Base-by-base conservation (phyloP, 495 filamentous ascomycete species). In the Aspergillus leporis region DNA sequence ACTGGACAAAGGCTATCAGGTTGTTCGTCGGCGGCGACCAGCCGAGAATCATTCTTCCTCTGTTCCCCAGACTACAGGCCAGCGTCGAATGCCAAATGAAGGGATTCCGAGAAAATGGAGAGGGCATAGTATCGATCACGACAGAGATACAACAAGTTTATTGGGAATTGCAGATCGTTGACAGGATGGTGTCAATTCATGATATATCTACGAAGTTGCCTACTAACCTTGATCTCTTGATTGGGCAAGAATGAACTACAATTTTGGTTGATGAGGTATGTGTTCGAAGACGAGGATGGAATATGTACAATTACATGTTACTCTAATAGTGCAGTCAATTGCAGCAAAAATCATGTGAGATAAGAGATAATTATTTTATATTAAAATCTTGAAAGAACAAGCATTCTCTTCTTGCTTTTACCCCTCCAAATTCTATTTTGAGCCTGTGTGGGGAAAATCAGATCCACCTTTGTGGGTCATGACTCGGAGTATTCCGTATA, bases 1-100 rank as follows among this genome's bases (percentile, higher is more conserved):
- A 67, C 74, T 97, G 19, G 93, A 97, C 68, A 74, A 86, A 49
- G 85, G 88, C 0, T 96, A 95, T 74, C 90, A 95, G 71, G 74
- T 86, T 56, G 89, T 93, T 0, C 72, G 92, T 56, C 76, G 90
- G 28, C 66, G 81, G 36, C 75, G 82, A 58, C 78, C 83, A 21
- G 70, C 70, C 43, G 77, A 78, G 56, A 53, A 21, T 9, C 9
- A 21, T 3, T 49, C 32, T 22, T 13, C 25, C 25, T 28, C 54
- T 14, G 51, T 58, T 18, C 31, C 14, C 8, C 55, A 28, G 7
- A 4, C 23, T 31, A 47, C 19, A 4, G 21, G 43, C 19, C 43
- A 23, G 43, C 40, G 36, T 28, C 43, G 36, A 7, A 53, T 56
- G 12, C 65, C 72, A 14, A 74, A 76, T 51, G 74, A 77, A 53